Base-by-base conservation (phyloP, 139 green algal genomes). In the Chlamydomonas eustigma region DNA sequence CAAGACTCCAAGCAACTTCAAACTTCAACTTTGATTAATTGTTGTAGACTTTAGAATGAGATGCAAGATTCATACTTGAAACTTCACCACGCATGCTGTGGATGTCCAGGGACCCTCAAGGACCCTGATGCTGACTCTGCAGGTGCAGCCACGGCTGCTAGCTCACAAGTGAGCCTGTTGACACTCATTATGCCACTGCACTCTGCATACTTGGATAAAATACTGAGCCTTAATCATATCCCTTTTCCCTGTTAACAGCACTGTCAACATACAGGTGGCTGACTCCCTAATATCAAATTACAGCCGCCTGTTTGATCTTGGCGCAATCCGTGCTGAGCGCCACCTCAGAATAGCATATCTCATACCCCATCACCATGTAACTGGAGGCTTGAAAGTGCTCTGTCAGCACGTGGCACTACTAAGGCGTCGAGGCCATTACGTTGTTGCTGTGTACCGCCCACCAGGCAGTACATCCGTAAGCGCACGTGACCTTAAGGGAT, bases 381-480 rank as follows among this genome's bases (percentile, higher is more conserved):
- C 83, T 1, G 84, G 84, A 2, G 84, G 84, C 52, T 81, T 89
- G 75, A 89, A 89, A 39, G 78, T 76, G n/a, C 71, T 89, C 64
- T 51, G 76, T 35, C 58, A 74, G 51, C 75, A 81, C 33, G 78
- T 84, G 24, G 39, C 44, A 22, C 58, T 78, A 58, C 74, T 81
- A 31, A 63, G 70, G 24, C 18, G 38, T 28, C 79, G 69, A 22
- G 72, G 78, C 0, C 78, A 72, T 34, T 4, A 38, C 8, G 65
- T 72, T 4, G 28, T 72, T 6, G 65, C 65, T 4, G 65, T 72
- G 52, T 31, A 33, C 52, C 8, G 52, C 12, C 12, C 44, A 58
- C 12, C 44, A n/a, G n/a, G n/a, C n/a, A n/a, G n/a, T n/a, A n/a
- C n/a, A n/a, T n/a, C n/a, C n/a, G n/a, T n/a, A n/a, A n/a, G n/a